These are phyloP conservation scores for Volutella citrinella DNA, from an alignment of 2,329 filamentous ascomycete species.

Conservation along the genomic window DNA sequence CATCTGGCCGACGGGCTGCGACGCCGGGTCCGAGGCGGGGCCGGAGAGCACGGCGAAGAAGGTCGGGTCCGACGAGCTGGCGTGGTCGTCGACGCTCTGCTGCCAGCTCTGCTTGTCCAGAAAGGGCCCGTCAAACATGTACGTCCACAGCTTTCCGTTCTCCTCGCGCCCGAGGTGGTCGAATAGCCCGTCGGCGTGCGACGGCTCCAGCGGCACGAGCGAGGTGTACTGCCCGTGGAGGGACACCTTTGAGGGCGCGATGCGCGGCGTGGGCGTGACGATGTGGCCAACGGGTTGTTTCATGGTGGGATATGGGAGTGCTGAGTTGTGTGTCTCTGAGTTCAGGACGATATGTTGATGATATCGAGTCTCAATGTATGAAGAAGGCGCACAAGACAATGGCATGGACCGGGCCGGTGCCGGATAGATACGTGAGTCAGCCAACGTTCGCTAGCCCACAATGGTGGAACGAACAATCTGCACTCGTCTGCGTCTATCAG, in stretches of 20 bases:
- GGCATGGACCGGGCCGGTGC: too few species aligned
- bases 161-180: conserved; percentile 30
- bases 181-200: conserved; percentile 28
- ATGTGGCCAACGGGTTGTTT: conserved; percentile 18
- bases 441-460: too few species aligned
- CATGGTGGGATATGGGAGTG: conserved; percentile 5
- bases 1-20: conserved; percentile 39
- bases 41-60: conserved; percentile 44
- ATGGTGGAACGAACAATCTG: too few species aligned
- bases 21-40: conserved; percentile 14
- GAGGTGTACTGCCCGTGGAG: conserved; percentile 30
- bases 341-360: too few species aligned
- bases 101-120: conserved; percentile 17
- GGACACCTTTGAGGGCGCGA: conserved; percentile 13
- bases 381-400: too few species aligned
- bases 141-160: conserved; percentile 33
- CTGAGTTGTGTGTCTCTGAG: too few species aligned
- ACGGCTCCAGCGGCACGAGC: conserved; percentile 24
- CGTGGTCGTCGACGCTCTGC: conserved; percentile 16
- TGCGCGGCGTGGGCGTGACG: conserved; percentile 12
- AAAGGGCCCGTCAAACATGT: conserved; percentile 28
- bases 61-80: conserved; percentile 31
- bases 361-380: too few species aligned
- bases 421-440: too few species aligned
- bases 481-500: too few species aligned